Conservation (phyloP, 495 filamentous ascomycete genomes). For the Cenococcum geophilum region DNA sequence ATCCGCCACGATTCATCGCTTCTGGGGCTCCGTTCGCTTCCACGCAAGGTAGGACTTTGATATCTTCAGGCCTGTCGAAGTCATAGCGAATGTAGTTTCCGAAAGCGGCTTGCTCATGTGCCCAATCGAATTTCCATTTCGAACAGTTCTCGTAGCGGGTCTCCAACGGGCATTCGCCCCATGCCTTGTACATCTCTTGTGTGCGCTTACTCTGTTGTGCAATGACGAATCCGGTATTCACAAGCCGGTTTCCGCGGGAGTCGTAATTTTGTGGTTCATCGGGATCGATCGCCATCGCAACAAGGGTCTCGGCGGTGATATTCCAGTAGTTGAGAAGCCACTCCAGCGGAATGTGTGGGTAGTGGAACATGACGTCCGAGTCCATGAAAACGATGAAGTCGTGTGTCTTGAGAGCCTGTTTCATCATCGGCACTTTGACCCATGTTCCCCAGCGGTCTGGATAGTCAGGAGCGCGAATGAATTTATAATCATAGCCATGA, state of each 20-base stretch:
- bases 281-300: slow-evolving; percentile 42
- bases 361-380: slow-evolving; percentile 45
- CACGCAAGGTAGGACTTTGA: slow-evolving; percentile 38
- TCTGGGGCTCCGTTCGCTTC: slow-evolving; percentile 38
- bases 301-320: slow-evolving; percentile 39
- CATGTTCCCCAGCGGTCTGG: slow-evolving; percentile 42
- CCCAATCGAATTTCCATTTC: slow-evolving; percentile 34
- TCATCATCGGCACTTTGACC: slow-evolving; percentile 47
- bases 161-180: slow-evolving; percentile 38
- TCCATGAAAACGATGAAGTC: slow-evolving; percentile 49
- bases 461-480: slow-evolving; percentile 38
- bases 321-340: slow-evolving; percentile 53
- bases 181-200: slow-evolving; percentile 38
- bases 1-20: slow-evolving; percentile 23
- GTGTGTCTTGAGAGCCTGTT: slow-evolving; percentile 42
- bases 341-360: slow-evolving; percentile 47
- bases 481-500: slow-evolving; percentile 52
- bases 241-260: slow-evolving; percentile 30
- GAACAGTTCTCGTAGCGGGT: slow-evolving; percentile 34
- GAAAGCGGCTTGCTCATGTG: slow-evolving; percentile 43
- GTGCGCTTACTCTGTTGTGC: slow-evolving; percentile 38
- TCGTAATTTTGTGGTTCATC: slow-evolving; percentile 34
- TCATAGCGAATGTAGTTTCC: slow-evolving; percentile 39
- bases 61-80: slow-evolving; percentile 36
- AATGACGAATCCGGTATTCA: slow-evolving; percentile 44